Evolutionary conservation across 768 basidiomycete genomes (phyloP).

Genomic region (Obba rivulosa): DNA sequence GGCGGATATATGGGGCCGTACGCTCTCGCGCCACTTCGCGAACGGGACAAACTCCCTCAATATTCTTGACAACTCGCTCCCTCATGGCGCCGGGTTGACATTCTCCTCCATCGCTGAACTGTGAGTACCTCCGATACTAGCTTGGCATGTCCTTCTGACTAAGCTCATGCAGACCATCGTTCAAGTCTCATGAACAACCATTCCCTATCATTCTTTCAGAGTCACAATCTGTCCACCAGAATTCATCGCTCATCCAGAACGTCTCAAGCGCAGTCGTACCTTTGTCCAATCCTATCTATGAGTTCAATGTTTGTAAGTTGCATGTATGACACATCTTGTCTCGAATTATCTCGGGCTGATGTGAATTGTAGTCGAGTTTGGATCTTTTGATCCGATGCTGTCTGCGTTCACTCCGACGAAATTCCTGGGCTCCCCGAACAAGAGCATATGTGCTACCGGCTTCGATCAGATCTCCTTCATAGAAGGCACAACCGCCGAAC

Average conservation of each 20-base stretch:
- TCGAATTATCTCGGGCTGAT: not conserved
- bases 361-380: slow-evolving; percentile 54
- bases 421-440: slow-evolving; percentile 59
- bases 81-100: slow-evolving; percentile 69
- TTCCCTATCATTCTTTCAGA: slow-evolving; percentile 65
- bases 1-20: slow-evolving; percentile 59
- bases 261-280: slow-evolving; percentile 52
- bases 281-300: slow-evolving; percentile 27
- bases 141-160: not conserved
- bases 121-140: slow-evolving; percentile 16
- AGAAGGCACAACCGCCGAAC: slow-evolving; percentile 68
- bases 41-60: slow-evolving; percentile 55
- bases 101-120: slow-evolving; percentile 50
- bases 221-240: slow-evolving; percentile 42
- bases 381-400: slow-evolving; percentile 67
- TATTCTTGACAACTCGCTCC: slow-evolving; percentile 53
- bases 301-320: slow-evolving; percentile 17
- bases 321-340: not conserved
- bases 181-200: slow-evolving; percentile 44
- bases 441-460: slow-evolving; percentile 59
- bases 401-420: slow-evolving; percentile 65
- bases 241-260: slow-evolving; percentile 33
- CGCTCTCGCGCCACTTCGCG: slow-evolving; percentile 69
- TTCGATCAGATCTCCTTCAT: slow-evolving; percentile 75
- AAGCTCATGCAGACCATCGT: slow-evolving; percentile 36